A percentile compares a stretch with the other conserved stretches of the same genome.
Conservation (phyloP, 2,329 filamentous ascomycete genomes). For the Arachnomyces sp. region DNA sequence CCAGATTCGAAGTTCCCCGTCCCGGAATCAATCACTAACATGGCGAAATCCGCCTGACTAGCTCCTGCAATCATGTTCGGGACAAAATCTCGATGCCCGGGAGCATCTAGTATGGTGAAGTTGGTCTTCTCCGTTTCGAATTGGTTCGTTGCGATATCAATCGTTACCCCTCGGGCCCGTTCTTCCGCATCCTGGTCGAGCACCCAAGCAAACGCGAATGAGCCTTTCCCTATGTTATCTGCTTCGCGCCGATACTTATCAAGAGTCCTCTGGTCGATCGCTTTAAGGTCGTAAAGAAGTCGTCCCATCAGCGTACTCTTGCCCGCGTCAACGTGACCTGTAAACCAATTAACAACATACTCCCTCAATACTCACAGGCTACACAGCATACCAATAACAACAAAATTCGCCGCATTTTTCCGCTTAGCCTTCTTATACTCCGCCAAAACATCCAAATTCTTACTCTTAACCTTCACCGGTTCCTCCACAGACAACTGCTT, state of each 20-base stretch:
- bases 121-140: constrained; percentile 81
- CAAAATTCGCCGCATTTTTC: constrained; percentile 81
- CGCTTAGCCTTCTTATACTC: constrained; percentile 67
- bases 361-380: constrained; percentile 8
- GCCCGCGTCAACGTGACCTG: constrained; percentile 91
- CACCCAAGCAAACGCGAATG: constrained; percentile 94
- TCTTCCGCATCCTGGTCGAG: constrained; percentile 89
- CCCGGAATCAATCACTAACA: constrained; percentile 85
- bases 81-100: constrained; percentile 90
- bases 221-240: constrained; percentile 84
- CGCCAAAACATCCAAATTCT: constrained; percentile 74
- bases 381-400: constrained; percentile 66
- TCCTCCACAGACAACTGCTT: constrained; percentile 43
- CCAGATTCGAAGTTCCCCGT: constrained; percentile 90
- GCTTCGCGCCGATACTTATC: constrained; percentile 85
- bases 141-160: constrained; percentile 90
- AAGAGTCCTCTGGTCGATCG: constrained; percentile 78
- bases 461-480: constrained; percentile 51
- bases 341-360: constrained; percentile 14
- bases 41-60: constrained; percentile 89
- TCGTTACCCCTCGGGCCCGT: constrained; percentile 80
- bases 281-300: constrained; percentile 78
- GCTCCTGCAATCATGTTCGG: constrained; percentile 99
- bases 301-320: constrained; percentile 98
- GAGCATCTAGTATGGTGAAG: constrained; percentile 93